A percentile compares a stretch with the other conserved stretches of the same genome.
These are phyloP conservation scores for Acephala macrosclerotiorum DNA, from an alignment of 2,329 filamentous ascomycete genomes.

Conservation along the genomic window DNA sequence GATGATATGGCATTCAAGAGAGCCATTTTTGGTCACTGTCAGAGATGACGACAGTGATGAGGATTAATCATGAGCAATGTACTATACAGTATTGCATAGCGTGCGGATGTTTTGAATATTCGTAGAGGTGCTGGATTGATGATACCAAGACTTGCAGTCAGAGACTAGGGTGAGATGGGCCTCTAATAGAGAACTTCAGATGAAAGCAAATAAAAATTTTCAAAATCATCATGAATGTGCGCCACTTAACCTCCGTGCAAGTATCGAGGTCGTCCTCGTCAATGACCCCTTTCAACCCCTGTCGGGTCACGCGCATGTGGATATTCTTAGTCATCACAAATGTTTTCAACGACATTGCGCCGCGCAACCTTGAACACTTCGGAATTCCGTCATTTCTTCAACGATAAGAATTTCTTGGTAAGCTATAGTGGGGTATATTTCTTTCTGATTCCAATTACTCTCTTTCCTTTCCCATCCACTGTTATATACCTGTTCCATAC, in stretches of 20 bases:
- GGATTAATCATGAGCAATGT: constrained; percentile 26
- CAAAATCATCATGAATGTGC: background rate
- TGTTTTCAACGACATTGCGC: constrained; percentile 1
- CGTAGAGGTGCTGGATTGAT: constrained; percentile 3
- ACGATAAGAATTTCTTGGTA: constrained; percentile 17
- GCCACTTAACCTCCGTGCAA: background rate
- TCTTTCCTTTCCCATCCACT: background rate
- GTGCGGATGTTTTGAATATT: constrained; percentile 21
- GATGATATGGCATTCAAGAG: constrained; percentile 69
- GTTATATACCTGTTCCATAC: background rate
- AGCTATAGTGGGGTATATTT: constrained; percentile 18
- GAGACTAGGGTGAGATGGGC: background rate
- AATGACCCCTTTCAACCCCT: background rate
- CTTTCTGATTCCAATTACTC: constrained; percentile 11
- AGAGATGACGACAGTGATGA: constrained; percentile 49
- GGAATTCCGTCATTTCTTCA: constrained; percentile 17
- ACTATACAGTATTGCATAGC: constrained; percentile 32
- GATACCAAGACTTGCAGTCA: constrained; percentile 6
- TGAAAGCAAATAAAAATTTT: background rate
- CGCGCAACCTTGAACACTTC: background rate
- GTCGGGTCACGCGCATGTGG: background rate
- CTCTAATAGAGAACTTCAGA: background rate
- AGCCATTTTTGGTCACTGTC: constrained; percentile 62
- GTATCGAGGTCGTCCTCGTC: background rate
- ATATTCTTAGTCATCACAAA: constrained; percentile 9